Evolutionary conservation across 2,329 filamentous ascomycete species (phyloP).

Genomic region (Xylaria polymorpha): DNA sequence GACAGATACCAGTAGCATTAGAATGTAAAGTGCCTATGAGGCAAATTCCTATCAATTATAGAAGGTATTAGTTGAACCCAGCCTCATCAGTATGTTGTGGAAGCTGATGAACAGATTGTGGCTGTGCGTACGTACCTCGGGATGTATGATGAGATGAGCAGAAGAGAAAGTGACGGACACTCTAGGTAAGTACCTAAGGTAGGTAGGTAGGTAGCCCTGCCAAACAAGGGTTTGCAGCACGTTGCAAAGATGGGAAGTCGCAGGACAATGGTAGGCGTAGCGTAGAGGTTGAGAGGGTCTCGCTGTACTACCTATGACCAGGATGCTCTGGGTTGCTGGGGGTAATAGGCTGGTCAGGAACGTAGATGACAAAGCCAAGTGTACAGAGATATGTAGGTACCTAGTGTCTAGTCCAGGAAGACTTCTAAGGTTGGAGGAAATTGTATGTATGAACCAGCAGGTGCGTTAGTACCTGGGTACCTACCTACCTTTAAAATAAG

Average conservation of each 20-base stretch:
- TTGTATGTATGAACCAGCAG: neutral
- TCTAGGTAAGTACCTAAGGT: too few species aligned
- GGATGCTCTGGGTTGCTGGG: neutral
- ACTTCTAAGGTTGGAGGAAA: neutral
- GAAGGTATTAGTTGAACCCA: neutral
- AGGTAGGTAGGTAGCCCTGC: too few species aligned
- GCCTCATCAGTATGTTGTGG: neutral
- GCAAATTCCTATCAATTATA: neutral
- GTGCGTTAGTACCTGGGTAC: too few species aligned
- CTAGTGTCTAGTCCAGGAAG: neutral
- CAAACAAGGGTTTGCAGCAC: neutral
- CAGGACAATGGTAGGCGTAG: neutral
- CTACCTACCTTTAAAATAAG: too few species aligned
- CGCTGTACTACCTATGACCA: neutral
- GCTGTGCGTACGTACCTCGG: slow-evolving; percentile 2
- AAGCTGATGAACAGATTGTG: neutral
- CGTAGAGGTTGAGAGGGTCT: neutral
- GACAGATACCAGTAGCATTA: neutral
- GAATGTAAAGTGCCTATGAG: too few species aligned
- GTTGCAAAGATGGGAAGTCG: neutral
- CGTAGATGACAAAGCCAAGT: neutral
- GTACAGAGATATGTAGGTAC: too few species aligned
- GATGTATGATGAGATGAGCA: neutral
- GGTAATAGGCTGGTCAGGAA: neutral
- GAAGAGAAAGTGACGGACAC: neutral